Evolutionary conservation across 495 filamentous ascomycete genomes (phyloP), one percentile per base, ranked within the genome.

Genomic region (Poronia punctata): DNA sequence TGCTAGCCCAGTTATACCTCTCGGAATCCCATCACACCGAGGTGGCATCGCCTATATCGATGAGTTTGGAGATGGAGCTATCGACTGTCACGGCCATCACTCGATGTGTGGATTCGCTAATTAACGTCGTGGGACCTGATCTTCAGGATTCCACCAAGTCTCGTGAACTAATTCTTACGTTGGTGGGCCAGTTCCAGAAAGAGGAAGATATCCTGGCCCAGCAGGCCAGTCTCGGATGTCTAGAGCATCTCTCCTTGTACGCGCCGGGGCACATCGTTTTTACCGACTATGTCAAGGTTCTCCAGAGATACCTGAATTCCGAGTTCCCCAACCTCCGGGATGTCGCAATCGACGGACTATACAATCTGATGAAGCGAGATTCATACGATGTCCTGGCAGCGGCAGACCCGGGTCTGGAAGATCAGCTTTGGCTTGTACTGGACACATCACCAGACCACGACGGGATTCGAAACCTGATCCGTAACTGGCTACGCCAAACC

Each of bases 91-190:
- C 85, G 8, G 82, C 89, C 1, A 81, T 97, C 36, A 84, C 84
- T 38, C 78, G 86, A 41, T 87, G 88, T 46, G 79, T 95, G n/a
- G 90, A 99, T 57, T 88, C 89, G 20, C 67, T 95, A 5, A 86
- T 99, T 63, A 96, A 96, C 50, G 92, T 97, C 11, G 75, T 99
- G 6, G 92, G 92, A 0, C 92, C 92, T 1, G 93, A 97, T 53
- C 67, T 99, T 5, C 92, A 97, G 60, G 92, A 97, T 46, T 81
- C 89, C 47, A 76, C 75, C n/a, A 96, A 95, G 62, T 83, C 86
- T 4, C 74, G 92, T 33, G 88, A 95, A 54, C 68, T 97, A 16
- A 93, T 97, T 35, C 68, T 96, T 43, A 94, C 82, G 1, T 75
- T 97, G 1, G 80, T 95, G 16, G 72, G 76, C 2, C 85, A 89